Evolutionary conservation across 495 filamentous ascomycete genomes (phyloP), one percentile per base, ranked within the genome.

Genomic region (Penicillium riverlandense): DNA sequence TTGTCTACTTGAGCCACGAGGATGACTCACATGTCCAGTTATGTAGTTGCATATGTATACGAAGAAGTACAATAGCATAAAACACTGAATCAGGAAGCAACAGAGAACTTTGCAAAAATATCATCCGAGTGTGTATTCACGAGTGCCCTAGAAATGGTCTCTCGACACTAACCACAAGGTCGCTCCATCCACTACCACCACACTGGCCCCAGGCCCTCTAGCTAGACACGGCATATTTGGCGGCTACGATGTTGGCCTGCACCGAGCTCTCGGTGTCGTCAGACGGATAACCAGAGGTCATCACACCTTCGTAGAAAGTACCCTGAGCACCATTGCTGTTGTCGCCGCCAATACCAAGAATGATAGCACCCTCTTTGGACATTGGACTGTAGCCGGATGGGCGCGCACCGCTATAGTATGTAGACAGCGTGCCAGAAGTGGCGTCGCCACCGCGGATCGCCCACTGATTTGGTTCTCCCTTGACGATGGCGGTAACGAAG

Each of bases 261-360:
- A 80, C 75, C 8, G 66, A 45, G 55, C 67, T 62, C 56, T 81
- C 77, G 27, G 70, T 76, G 28, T 59, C 69, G 44, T 77, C 75
- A 14, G 75, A 66, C 2, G 77, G 77, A 49, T 77, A 80, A 29
- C 77, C 75, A 6, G 65, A 59, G 41, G 77, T 79, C 76, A 80
- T 77, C 1, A 70, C 77, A 33, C 77, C 77, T 54, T 80, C 76
- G 58, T 80, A 80, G 62, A 78, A 79, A 0, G 77, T 80, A 32
- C 77, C 77, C 58, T 80, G 75, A 13, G 67, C 75, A 44, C 69
- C 43, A 41, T 54, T 52, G 45, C 75, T 79, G 58, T 80, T 79
- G 42, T 79, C 75, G 12, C 75, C 75, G 38, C 76, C 76, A 40
- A 77, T 79, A 32, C 76, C 75, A 29, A 79, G 76, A 48, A 80